Conservation (phyloP, 805 yeast species). For the Suhomyces prunicola region DNA sequence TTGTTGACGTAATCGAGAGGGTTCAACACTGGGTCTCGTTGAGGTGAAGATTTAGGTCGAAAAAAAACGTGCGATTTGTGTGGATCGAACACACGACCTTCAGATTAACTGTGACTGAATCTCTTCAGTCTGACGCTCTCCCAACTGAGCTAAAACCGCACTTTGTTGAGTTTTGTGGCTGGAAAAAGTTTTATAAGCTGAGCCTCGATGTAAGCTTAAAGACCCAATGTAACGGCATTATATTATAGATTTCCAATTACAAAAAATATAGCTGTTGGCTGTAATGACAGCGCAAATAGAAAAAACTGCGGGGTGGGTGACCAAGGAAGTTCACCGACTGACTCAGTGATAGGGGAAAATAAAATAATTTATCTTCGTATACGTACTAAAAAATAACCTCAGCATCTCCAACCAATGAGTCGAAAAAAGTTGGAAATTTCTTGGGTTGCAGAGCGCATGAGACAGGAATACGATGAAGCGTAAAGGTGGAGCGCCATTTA, state of each 20-base stretch:
- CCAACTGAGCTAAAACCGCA: constrained; percentile 36
- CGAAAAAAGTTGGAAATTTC: neutral
- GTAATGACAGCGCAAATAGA: neutral
- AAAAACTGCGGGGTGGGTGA: neutral
- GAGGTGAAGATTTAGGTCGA: neutral
- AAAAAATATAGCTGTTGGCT: neutral
- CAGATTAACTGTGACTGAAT: constrained; percentile 49
- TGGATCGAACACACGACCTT: constrained; percentile 90
- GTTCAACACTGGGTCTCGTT: neutral
- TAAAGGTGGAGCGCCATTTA: neutral
- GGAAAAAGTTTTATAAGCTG: neutral
- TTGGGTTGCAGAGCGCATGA: neutral
- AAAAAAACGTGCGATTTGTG: constrained; percentile 54
- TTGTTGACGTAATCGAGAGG: neutral
- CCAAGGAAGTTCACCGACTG: neutral
- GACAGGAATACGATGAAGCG: neutral
- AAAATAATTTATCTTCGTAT: neutral
- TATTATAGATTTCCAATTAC: no score
- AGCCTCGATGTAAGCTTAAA: no score
- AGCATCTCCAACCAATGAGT: neutral
- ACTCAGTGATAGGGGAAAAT: neutral
- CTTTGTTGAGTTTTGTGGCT: neutral
- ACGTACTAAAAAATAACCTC: neutral
- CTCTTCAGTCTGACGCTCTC: constrained; percentile 37
- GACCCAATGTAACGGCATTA: no score